Evolutionary conservation across 2,329 filamentous ascomycete genomes (phyloP), one percentile per base, ranked within the genome.

Genomic region (Curvularia hawaiiensis): DNA sequence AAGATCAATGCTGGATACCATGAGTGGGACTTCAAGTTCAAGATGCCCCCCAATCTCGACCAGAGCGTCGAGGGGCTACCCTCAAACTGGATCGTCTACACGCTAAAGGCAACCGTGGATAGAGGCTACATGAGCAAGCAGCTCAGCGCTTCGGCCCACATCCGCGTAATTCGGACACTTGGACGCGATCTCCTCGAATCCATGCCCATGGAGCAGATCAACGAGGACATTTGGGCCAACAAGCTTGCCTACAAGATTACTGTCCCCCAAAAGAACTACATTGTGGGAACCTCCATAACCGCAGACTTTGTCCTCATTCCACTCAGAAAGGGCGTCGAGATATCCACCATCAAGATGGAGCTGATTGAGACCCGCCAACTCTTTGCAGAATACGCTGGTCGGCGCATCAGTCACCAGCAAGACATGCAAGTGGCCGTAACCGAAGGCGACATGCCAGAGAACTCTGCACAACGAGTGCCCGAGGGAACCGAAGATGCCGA

Each of bases 141-240:
- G 73, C 82, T 96, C 50, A 87, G 90, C 65, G 85, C 91, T 33
- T 89, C 89, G 74, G 94, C 94, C 63, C 80, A 82, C 61, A 79
- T 82, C 51, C 74, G 80, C 49, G 76, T 82, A 22, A 79, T 82
- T 47, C 71, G 80, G 44, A 82, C 80, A 14, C 70, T 82, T 51
- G 79, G 79, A 5, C 77, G 75, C 61, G 79, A 98, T 76, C 89
- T 92, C 47, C 95, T 97, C 91, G 80, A 82, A 60, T 78, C 77
- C 55, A 77, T 80, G 59, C 75, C 79, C 49, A 74, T 77, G 72
- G 75, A 77, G 65, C 75, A 85, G 81, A 84, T 91, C 62, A 93
- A 98, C 63, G 93, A 97, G 77, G 97, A 97, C 72, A 90, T 96
- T 62, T 99, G 95, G 95, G 90, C 92, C 6, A 95, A 97, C 80